These are phyloP conservation scores for Boletus rubropictus DNA, from an alignment of 768 basidiomycete genomes.

Conservation along the genomic window DNA sequence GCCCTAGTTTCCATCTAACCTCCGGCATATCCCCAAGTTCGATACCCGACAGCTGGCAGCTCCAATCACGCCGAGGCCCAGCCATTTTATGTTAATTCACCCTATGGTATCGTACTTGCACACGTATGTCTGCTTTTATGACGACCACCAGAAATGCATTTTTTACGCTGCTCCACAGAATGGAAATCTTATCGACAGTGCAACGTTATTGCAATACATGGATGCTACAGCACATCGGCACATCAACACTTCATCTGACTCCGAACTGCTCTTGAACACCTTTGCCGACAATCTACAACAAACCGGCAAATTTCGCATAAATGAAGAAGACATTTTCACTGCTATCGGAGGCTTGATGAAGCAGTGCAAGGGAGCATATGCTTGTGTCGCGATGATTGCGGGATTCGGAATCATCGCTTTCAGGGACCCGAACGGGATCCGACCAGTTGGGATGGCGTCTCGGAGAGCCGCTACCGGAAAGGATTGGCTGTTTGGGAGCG, in stretches of 20 bases:
- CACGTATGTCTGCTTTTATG: conserved; percentile 56
- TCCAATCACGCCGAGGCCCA: conserved; percentile 97
- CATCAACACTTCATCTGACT: conserved; percentile 98
- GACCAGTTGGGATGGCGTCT: conserved; percentile 83
- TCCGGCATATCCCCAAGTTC: conserved; percentile 46
- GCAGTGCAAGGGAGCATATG: conserved; percentile 89
- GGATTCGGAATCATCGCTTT: conserved; percentile 98
- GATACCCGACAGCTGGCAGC: conserved; percentile 97
- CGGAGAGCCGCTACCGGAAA: conserved; percentile 53
- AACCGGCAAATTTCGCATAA: conserved; percentile 98
- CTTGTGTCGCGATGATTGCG: conserved; percentile 97
- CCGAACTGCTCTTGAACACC: conserved; percentile 93
- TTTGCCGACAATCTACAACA: conserved; percentile 97
- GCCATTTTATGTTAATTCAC: conserved; percentile 99
- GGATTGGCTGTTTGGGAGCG: conserved; percentile 90
- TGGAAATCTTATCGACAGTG: conserved; percentile 95
- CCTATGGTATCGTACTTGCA: conserved; percentile 96
- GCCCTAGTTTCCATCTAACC: conserved; percentile 7
- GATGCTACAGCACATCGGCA: conserved; percentile 95
- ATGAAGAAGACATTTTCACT: conserved; percentile 97
- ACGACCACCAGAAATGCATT: background rate
- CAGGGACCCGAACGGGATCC: conserved; percentile 95
- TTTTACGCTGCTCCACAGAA: conserved; percentile 51
- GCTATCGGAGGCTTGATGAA: conserved; percentile 87
- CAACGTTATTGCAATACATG: conserved; percentile 82